Conservation (phyloP, 2,329 filamentous ascomycete genomes). For the Claviceps fusiformis region DNA sequence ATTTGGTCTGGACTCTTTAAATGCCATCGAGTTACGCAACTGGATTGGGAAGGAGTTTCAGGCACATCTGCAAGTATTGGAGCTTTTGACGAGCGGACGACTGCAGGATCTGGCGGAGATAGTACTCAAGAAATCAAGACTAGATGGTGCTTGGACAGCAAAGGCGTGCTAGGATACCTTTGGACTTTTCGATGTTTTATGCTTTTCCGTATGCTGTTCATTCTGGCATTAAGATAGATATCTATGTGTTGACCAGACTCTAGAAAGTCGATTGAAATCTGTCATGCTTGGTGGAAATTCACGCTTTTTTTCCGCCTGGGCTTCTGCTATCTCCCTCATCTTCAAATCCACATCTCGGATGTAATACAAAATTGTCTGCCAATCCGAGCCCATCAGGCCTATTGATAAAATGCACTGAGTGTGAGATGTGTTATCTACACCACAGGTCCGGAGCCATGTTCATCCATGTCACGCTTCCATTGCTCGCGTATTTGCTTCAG, state of each 20-base stretch:
- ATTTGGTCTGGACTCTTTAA: slow-evolving; percentile 30
- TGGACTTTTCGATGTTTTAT: too few species aligned
- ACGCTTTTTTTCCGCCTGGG: too few species aligned
- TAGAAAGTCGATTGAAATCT: too few species aligned
- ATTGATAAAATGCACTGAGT: neutral
- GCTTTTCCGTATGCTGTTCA: too few species aligned
- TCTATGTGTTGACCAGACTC: too few species aligned
- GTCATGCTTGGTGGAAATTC: too few species aligned
- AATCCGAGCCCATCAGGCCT: neutral
- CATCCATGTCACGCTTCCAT: slow-evolving; percentile 4
- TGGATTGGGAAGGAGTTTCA: slow-evolving; percentile 32
- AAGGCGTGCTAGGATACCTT: neutral
- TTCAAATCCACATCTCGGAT: too few species aligned
- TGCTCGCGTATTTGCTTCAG: slow-evolving; percentile 23
- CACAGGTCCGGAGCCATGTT: neutral
- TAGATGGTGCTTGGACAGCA: slow-evolving; percentile 9
- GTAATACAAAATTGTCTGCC: too few species aligned
- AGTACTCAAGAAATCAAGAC: slow-evolving; percentile 15
- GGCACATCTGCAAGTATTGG: slow-evolving; percentile 36
- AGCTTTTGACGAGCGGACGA: slow-evolving; percentile 37
- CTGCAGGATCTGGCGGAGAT: slow-evolving; percentile 12
- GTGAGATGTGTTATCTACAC: neutral
- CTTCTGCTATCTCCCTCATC: too few species aligned
- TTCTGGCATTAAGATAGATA: too few species aligned
- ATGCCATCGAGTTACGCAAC: slow-evolving; percentile 39